phyloP scores from a whole-genome alignment of 371 early-diverging fungal species.

The Synchytrium microbalum region DNA sequence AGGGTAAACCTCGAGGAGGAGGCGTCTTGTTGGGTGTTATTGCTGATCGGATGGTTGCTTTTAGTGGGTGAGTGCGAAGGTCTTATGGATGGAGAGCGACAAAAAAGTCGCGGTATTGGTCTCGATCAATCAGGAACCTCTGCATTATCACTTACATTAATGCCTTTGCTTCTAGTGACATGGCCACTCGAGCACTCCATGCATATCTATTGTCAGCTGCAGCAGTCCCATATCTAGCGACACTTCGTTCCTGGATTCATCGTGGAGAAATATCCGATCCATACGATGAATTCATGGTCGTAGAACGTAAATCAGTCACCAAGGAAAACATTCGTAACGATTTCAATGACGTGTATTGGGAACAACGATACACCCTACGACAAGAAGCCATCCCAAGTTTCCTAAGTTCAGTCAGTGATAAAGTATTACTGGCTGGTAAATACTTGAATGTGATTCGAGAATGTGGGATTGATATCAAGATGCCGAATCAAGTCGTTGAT shows the following conservation, averaged over 20 bases:
- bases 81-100: constrained; percentile 9
- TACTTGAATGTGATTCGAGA: constrained; percentile 87
- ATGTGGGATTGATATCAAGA: constrained; percentile 37
- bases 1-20: constrained; percentile 39
- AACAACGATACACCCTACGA: constrained; percentile 64
- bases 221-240: constrained; percentile 70
- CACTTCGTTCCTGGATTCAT: constrained; percentile 81
- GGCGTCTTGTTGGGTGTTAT: constrained; percentile 56
- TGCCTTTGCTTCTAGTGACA: constrained; percentile 47
- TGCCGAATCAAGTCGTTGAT: constrained; percentile 2
- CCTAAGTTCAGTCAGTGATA: constrained; percentile 59
- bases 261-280: constrained; percentile 77
- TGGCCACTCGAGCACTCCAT: constrained; percentile 64
- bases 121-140: constrained; percentile 6
- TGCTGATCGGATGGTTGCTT: constrained; percentile 48
- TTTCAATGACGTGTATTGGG: constrained; percentile 79
- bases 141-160: constrained; percentile 8
- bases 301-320: constrained; percentile 21
- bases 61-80: constrained; percentile 49
- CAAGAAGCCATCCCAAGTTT: constrained; percentile 64
- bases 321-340: constrained; percentile 50
- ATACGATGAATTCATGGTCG: constrained; percentile 86
- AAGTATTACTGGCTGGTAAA: constrained; percentile 85
- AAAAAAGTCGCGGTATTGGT: neutral
- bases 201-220: constrained; percentile 65